These are phyloP conservation scores for Gilbertella persicaria DNA, from an alignment of 371 early-diverging fungal species.

Conservation along the genomic window DNA sequence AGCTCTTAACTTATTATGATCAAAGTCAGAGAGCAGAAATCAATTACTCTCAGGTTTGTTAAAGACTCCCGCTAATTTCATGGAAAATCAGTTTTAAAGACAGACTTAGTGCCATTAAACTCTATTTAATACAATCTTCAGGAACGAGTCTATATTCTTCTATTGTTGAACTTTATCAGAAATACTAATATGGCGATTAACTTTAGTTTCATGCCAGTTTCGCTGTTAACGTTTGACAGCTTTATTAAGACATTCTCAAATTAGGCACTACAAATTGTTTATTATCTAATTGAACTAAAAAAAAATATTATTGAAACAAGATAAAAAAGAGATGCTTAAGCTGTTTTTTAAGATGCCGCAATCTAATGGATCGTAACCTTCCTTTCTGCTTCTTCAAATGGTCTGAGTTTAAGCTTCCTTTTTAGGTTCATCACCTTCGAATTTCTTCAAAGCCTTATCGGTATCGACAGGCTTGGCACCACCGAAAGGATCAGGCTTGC, in stretches of 20 bases:
- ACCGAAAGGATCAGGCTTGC: conserved; percentile 82
- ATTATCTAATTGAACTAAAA: background rate
- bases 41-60: no score
- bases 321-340: background rate
- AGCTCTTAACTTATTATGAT: background rate
- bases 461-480: conserved; percentile 82
- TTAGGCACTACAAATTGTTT: background rate
- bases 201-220: no score
- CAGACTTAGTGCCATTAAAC: background rate
- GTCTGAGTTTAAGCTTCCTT: conserved; percentile 2
- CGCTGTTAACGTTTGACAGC: no score
- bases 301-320: background rate
- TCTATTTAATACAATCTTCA: no score
- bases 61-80: background rate
- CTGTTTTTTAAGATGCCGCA: conserved; percentile 10
- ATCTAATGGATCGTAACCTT: conserved; percentile 11
- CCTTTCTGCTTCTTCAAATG: background rate
- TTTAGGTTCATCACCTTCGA: conserved; percentile 6
- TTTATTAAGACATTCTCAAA: no score
- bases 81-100: background rate
- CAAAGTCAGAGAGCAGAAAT: background rate
- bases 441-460: conserved; percentile 64
- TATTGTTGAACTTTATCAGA: no score
- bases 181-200: no score
- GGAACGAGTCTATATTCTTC: no score